These are phyloP conservation scores for Neurospora sublineolata DNA, from an alignment of 495 filamentous ascomycete species.

Conservation along the genomic window DNA sequence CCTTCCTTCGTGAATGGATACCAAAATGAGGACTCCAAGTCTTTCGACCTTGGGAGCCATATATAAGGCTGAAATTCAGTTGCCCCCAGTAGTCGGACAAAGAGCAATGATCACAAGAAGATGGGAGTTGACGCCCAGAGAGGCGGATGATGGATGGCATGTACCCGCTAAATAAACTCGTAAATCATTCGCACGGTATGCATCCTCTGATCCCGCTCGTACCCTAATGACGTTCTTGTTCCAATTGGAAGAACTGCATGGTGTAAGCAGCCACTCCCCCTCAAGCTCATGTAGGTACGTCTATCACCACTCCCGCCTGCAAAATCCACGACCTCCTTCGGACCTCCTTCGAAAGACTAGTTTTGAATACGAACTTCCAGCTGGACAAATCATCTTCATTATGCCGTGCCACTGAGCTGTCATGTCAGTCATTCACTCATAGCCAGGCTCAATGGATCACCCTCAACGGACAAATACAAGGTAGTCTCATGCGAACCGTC, in stretches of 20 bases:
- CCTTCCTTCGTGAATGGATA: neutral
- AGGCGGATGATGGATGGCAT: neutral
- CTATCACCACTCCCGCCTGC: neutral
- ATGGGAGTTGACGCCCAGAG: neutral
- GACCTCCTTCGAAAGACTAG: neutral
- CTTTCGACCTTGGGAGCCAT: neutral
- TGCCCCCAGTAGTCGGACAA: neutral
- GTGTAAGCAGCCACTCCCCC: neutral
- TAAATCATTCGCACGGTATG: neutral
- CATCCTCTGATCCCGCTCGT: neutral
- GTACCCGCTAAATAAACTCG: neutral
- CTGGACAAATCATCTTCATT: neutral
- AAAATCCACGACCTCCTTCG: neutral
- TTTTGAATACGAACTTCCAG: neutral
- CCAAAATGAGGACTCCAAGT: neutral
- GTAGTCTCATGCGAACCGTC: neutral
- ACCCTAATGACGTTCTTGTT: neutral
- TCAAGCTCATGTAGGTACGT: neutral
- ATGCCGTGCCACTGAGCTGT: neutral
- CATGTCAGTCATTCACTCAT: neutral
- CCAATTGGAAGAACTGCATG: neutral
- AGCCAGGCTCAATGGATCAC: neutral
- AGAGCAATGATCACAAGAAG: neutral
- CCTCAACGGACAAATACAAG: neutral
- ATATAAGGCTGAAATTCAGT: neutral